These are phyloP conservation scores for Aspergillus tubingensis DNA, from an alignment of 2,329 filamentous ascomycete species.

Conservation along the genomic window DNA sequence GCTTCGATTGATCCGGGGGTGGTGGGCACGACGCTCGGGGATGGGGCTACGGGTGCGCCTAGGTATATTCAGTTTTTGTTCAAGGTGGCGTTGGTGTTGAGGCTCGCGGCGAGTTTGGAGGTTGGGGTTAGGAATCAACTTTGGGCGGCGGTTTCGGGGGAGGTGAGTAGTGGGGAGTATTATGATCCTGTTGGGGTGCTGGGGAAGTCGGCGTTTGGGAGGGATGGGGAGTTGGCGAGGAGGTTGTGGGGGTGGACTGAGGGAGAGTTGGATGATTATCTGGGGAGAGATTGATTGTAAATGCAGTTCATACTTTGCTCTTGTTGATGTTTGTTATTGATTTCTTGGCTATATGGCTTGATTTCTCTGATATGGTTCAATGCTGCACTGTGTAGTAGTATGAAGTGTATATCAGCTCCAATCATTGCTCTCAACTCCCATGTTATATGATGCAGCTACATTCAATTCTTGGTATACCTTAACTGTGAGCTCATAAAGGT, in stretches of 20 bases:
- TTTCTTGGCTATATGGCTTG: background rate
- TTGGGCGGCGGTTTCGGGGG: constrained; percentile 5
- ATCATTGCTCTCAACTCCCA: too few relatives aligned
- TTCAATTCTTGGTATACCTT: too few relatives aligned
- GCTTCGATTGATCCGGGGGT: constrained; percentile 53
- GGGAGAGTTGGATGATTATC: constrained; percentile 16
- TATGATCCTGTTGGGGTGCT: constrained; percentile 45
- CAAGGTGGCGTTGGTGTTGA: constrained; percentile 1
- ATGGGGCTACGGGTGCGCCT: background rate
- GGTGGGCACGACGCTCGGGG: constrained; percentile 41
- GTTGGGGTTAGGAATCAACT: constrained; percentile 5
- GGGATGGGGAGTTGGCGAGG: constrained; percentile 30
- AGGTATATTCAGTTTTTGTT: background rate
- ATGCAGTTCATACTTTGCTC: too few relatives aligned
- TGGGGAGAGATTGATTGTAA: background rate
- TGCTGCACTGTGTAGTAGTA: too few relatives aligned
- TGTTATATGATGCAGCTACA: too few relatives aligned
- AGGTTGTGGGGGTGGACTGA: constrained; percentile 44
- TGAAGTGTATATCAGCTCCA: too few relatives aligned
- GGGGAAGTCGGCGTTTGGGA: constrained; percentile 20
- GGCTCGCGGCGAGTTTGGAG: background rate
- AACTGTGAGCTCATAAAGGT: too few relatives aligned
- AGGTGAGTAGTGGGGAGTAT: constrained; percentile 46
- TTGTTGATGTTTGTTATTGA: background rate
- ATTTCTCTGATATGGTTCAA: too few relatives aligned